These are phyloP conservation scores for Zygoascus hellenicus DNA, from an alignment of 1,139 yeast species.

Conservation along the genomic window DNA sequence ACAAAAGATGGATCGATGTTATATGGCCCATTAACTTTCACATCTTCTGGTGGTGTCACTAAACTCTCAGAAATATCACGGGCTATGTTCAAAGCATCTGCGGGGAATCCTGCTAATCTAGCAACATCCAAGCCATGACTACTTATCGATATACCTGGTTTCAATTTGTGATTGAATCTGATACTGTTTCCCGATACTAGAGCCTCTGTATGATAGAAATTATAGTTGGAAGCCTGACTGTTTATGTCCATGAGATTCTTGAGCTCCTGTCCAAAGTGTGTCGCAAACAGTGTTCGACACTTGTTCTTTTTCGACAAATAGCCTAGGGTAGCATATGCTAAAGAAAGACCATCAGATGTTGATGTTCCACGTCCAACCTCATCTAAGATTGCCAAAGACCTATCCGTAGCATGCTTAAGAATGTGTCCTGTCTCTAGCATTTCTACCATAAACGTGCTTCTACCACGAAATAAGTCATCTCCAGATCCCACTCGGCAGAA, in stretches of 20 bases:
- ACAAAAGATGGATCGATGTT: too few relatives aligned
- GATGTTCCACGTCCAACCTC: constrained; percentile 98
- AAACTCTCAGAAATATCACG: neutral
- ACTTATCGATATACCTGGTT: constrained; percentile 64
- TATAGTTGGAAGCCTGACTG: constrained; percentile 9
- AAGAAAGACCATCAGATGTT: constrained; percentile 80
- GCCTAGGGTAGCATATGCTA: constrained; percentile 75
- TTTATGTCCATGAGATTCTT: constrained; percentile 35
- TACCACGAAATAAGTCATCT: constrained; percentile 78
- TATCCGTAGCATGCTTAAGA: constrained; percentile 63
- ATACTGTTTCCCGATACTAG: constrained; percentile 27
- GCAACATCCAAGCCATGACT: constrained; percentile 90
- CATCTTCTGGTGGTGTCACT: too few relatives aligned
- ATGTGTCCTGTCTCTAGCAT: constrained; percentile 93
- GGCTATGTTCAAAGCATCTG: constrained; percentile 43
- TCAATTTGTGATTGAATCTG: constrained; percentile 56
- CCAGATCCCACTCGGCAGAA: constrained; percentile 85
- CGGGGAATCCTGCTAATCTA: constrained; percentile 76
- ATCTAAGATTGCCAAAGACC: constrained; percentile 82
- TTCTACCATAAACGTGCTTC: constrained; percentile 95
- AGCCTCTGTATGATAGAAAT: constrained; percentile 8
- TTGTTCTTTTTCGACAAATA: constrained; percentile 51
- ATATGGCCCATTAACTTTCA: too few relatives aligned
- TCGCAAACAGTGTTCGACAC: constrained; percentile 82
- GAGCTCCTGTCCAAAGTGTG: constrained; percentile 81